Conservation (phyloP, 139 green algal species). For the Edaphochlamys debaryana region DNA sequence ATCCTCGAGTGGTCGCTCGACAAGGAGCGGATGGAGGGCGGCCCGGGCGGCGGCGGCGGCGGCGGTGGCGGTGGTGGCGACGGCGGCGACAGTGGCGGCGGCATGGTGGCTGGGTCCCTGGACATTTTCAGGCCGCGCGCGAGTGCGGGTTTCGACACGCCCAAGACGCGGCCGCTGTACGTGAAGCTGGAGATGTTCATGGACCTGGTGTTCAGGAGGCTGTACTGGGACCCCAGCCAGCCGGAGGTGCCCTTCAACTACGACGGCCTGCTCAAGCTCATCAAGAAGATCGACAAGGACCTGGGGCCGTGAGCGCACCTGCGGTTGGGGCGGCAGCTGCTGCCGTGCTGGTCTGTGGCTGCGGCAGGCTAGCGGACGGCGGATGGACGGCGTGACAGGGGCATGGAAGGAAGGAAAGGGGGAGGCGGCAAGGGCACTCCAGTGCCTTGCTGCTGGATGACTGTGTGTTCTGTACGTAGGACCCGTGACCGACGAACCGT, state of each 20-base stretch:
- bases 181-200: conserved; percentile 80
- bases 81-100: background rate
- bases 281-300: conserved; percentile 85
- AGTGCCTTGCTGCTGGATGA: no score
- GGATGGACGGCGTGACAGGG: no score
- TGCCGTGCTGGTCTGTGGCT: no score
- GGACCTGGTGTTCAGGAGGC: conserved; percentile 74
- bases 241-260: conserved; percentile 70
- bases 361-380: no score
- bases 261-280: conserved; percentile 68
- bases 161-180: conserved; percentile 70
- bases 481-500: no score
- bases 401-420: no score
- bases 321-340: no score
- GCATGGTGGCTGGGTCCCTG: background rate
- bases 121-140: conserved; percentile 57
- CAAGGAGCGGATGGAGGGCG: conserved; percentile 67
- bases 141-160: conserved; percentile 41
- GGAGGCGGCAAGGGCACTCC: no score
- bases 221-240: conserved; percentile 74
- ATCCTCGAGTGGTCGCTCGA: conserved; percentile 75
- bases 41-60: background rate
- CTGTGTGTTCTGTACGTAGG: no score
- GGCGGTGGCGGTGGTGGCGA: background rate
- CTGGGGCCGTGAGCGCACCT: conserved; percentile 71